Evolutionary conservation across 306 rosid genomes (phyloP), one percentile per base, ranked within the genome.

Genomic region (Sindora glabra): DNA sequence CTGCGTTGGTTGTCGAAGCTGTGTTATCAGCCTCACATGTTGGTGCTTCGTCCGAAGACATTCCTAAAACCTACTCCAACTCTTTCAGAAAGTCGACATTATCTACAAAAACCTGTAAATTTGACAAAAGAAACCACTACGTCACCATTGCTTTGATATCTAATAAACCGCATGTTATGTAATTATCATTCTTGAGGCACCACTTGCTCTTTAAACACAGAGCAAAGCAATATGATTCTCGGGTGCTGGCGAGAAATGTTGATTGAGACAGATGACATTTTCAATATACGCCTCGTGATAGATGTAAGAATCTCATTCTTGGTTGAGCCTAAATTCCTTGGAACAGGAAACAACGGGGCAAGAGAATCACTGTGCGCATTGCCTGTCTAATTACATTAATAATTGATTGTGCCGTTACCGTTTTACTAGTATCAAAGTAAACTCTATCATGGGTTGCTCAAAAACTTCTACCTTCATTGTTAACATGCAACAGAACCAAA

Each of bases 91-190:
- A 89, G 67, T 89, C 99, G 33, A 76, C 63, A 76, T 89, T 92
- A 79, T 92, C 99, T 74, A 89, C 95, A 65, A 92, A 92, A 64
- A 92, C 99, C 99, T 89, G 89, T 30, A 70, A 26, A 64, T 50
- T 24, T n/a, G 49, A 51, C 40, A 32, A 7, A 8, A 6, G 1
- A 56, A 36, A 36, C 37, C 10, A 5, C 48, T 68, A n/a, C 51
- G 48, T 38, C 24, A 39, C 58, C 46, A 25, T 30, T 59, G 26
- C 21, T 45, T 19, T 63, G 52, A 36, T 50, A 47, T 57, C 40
- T 56, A 54, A 53, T 61, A 48, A 27, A 62, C 26, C n/a, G n/a
- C n/a, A n/a, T n/a, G n/a, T n/a, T n/a, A 74, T 17, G 13, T 21
- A 10, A 0, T 10, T 36, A 36, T 36, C n/a, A 36, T 9, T 2